These are phyloP conservation scores for Anisodus tanguticus DNA, from an alignment of 257 asterid genomes.

Conservation along the genomic window DNA sequence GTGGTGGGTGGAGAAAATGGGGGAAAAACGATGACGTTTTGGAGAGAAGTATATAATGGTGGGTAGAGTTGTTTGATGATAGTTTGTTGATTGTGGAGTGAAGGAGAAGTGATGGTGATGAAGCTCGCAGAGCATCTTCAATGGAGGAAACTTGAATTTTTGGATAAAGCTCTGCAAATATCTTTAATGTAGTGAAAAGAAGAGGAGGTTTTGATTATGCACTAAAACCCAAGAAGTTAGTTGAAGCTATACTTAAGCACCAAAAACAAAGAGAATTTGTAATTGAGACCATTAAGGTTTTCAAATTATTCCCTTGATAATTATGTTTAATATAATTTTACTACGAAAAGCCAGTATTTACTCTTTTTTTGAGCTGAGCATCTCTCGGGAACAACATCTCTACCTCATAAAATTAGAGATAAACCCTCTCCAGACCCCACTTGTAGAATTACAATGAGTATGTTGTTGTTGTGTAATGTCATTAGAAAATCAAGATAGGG, in stretches of 20 bases:
- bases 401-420: too few relatives aligned
- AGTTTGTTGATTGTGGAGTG: constrained; percentile 20
- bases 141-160: constrained; percentile 23
- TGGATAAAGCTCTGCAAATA: constrained; percentile 36
- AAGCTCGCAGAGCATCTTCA: constrained; percentile 57
- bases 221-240: background rate
- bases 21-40: constrained; percentile 31
- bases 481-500: background rate
- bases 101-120: constrained; percentile 48
- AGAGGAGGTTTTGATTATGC: background rate
- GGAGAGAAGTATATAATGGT: constrained; percentile 42
- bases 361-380: too few relatives aligned
- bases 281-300: background rate
- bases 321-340: background rate
- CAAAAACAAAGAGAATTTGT: background rate
- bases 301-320: background rate
- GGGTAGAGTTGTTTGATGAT: constrained; percentile 36
- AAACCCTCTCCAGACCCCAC: too few relatives aligned
- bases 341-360: background rate
- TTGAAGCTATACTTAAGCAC: background rate
- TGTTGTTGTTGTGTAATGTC: too few relatives aligned
- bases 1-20: constrained; percentile 45
- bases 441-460: too few relatives aligned
- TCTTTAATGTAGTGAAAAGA: background rate
- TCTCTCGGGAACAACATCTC: too few relatives aligned